A percentile compares a stretch with the other conserved stretches of the same genome.
Evolutionary conservation across 495 filamentous ascomycete genomes (phyloP).

Genomic region (Aspergillus sparsus): DNA sequence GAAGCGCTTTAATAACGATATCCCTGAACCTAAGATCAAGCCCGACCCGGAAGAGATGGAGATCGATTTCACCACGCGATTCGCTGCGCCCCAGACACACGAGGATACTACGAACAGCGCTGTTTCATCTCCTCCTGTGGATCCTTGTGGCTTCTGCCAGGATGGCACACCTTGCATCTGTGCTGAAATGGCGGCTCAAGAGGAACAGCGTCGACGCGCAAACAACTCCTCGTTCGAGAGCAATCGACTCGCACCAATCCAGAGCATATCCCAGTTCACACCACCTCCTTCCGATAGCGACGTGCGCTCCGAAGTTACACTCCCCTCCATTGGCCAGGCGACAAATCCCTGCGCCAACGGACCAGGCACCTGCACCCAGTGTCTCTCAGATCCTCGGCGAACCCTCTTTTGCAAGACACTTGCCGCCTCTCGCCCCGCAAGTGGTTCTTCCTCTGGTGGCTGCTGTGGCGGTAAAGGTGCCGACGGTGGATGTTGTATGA

Average conservation of each 20-base stretch:
- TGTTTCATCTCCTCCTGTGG: constrained; percentile 47
- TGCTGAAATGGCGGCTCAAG: constrained; percentile 65
- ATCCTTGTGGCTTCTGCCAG: constrained; percentile 85
- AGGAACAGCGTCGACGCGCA: constrained; percentile 36
- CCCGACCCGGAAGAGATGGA: constrained; percentile 65
- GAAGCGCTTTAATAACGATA: constrained; percentile 28
- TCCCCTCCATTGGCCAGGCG: constrained; percentile 45
- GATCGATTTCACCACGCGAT: constrained; percentile 72
- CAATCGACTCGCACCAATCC: constrained; percentile 51
- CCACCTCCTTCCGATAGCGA: constrained; percentile 71
- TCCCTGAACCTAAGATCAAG: constrained; percentile 43
- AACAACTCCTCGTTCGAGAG: constrained; percentile 36
- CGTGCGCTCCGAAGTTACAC: constrained; percentile 48
- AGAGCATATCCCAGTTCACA: constrained; percentile 59
- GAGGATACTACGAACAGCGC: constrained; percentile 33
- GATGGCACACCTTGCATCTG: constrained; percentile 85
- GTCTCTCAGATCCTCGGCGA: constrained; percentile 72
- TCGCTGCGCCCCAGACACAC: constrained; percentile 48
- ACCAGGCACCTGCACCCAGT: constrained; percentile 80
- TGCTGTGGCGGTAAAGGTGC: constrained; percentile 54
- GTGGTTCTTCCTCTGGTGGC: constrained; percentile 41
- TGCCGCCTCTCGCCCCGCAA: constrained; percentile 61
- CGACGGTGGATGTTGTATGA: constrained; percentile 56
- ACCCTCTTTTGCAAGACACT: constrained; percentile 85
- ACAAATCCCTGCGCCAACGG: constrained; percentile 64